Conservation (phyloP, 2,329 filamentous ascomycete species). For the Colletotrichum simmondsii region DNA sequence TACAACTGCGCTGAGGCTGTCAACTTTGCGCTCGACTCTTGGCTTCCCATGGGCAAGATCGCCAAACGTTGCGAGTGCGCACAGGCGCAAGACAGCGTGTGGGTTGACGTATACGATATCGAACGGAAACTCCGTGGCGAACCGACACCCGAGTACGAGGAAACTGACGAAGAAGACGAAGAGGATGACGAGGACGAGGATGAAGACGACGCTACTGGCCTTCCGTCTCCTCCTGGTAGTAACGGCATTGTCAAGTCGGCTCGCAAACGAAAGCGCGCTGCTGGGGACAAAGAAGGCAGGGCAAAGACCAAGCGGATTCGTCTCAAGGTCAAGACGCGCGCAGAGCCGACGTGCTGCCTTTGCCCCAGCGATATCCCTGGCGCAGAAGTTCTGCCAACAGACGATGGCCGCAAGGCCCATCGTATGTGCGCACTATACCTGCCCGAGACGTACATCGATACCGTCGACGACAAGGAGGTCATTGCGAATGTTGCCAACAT, state of each 20-base stretch:
- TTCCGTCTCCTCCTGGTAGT: conserved; percentile 77
- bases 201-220: conserved; percentile 70
- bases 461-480: conserved; percentile 75
- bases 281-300: conserved; percentile 54
- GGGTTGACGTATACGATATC: conserved; percentile 96
- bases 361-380: conserved; percentile 91
- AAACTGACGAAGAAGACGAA: conserved; percentile 77
- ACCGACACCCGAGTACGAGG: conserved; percentile 84
- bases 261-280: conserved; percentile 74
- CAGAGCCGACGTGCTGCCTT: conserved; percentile 85
- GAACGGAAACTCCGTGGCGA: conserved; percentile 94
- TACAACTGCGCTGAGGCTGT: conserved; percentile 99
- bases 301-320: conserved; percentile 80
- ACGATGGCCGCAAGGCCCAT: conserved; percentile 88
- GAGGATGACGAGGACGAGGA: conserved; percentile 74
- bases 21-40: conserved; percentile 95
- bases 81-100: conserved; percentile 94
- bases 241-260: conserved; percentile 44
- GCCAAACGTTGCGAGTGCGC: conserved; percentile 98
- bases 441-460: conserved; percentile 88
- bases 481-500: conserved; percentile 85
- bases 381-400: conserved; percentile 85
- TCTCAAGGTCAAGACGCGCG: conserved; percentile 76
- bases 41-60: conserved; percentile 94
- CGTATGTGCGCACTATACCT: conserved; percentile 90